Evolutionary conservation across 2,329 filamentous ascomycete genomes (phyloP).

Genomic region (Cadophora sp.): DNA sequence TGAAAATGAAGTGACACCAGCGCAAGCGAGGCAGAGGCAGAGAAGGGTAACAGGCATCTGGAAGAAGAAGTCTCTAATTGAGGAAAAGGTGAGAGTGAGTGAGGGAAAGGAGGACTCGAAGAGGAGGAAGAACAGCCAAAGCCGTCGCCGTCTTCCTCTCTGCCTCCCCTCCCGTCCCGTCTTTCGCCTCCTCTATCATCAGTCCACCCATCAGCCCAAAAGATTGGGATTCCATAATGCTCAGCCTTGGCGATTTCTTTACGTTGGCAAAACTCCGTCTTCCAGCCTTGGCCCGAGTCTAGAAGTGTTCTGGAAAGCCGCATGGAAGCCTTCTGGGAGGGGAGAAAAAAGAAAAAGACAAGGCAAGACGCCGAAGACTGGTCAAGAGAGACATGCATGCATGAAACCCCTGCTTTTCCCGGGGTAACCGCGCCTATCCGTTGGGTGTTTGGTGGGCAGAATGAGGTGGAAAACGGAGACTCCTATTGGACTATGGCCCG

Average conservation of each 20-base stretch:
- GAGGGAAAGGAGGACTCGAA: no score
- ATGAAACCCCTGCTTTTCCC: background rate
- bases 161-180: no score
- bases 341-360: no score
- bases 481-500: background rate
- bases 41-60: no score
- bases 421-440: conserved; percentile 6
- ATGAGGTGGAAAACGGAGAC: background rate
- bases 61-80: no score
- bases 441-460: background rate
- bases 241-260: conserved; percentile 4
- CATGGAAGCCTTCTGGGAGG: conserved; percentile 9
- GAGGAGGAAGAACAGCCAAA: no score
- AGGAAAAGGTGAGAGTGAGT: no score
- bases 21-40: no score
- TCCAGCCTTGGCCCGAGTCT: background rate
- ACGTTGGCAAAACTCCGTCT: background rate
- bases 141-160: no score
- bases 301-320: conserved; percentile 15
- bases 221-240: background rate
- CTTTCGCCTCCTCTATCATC: no score
- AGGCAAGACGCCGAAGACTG: no score
- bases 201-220: background rate
- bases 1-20: background rate
- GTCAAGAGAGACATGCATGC: no score